Conservation (phyloP, 495 filamentous ascomycete species). For the Letharia columbiana region DNA sequence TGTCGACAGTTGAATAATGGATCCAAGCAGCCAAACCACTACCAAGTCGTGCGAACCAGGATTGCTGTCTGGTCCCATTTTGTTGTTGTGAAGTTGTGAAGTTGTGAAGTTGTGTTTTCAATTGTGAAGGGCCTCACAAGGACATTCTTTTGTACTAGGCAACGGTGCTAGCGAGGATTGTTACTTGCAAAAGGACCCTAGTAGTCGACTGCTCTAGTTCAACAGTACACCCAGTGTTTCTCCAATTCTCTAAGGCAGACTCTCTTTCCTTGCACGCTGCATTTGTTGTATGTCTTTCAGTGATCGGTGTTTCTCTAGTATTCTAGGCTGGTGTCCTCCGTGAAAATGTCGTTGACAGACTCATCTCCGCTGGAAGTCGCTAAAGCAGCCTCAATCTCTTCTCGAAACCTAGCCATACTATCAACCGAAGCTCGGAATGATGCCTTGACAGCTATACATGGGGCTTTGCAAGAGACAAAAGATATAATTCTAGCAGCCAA, state of each 20-base stretch:
- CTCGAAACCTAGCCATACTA: constrained; percentile 58
- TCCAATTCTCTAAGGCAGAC: not conserved
- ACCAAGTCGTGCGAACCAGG: not conserved
- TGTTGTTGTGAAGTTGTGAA: too few species aligned
- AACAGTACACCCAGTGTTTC: not conserved
- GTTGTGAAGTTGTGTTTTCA: not conserved
- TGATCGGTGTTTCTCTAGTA: not conserved
- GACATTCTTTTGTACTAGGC: not conserved
- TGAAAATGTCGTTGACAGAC: constrained; percentile 65
- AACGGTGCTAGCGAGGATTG: constrained; percentile 2
- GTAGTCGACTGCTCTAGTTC: not conserved
- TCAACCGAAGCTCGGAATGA: constrained; percentile 62
- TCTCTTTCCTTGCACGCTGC: not conserved
- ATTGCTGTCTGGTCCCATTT: not conserved
- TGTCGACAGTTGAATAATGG: too few species aligned
- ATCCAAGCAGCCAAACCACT: not conserved
- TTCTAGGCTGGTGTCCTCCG: not conserved
- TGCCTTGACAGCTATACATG: constrained; percentile 73
- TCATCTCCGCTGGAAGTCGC: constrained; percentile 59
- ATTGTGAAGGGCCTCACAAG: not conserved
- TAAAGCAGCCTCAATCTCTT: constrained; percentile 59
- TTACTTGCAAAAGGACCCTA: not conserved
- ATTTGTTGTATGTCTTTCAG: not conserved
- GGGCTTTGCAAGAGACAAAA: constrained; percentile 56
- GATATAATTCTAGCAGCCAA: constrained; percentile 79